Evolutionary conservation across 2,329 filamentous ascomycete genomes (phyloP), one percentile per base, ranked within the genome.

Genomic region (Aspergillus japonicus): DNA sequence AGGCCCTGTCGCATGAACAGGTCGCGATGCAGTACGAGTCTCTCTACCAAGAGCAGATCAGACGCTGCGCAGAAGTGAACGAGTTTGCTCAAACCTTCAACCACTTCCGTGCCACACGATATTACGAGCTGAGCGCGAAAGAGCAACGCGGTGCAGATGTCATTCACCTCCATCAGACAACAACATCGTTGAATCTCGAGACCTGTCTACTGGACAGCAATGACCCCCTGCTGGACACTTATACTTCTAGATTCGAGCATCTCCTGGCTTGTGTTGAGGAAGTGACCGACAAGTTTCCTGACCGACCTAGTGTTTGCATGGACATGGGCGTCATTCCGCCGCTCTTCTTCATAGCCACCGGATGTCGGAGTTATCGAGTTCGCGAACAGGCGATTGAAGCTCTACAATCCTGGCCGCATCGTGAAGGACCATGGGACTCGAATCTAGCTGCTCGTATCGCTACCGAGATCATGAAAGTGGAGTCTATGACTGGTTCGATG

Each of bases 401-500:
- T 16, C 62, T 77, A 31, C 62, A 65, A 7, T 44, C 50, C 14
- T 68, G 68, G 60, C 71, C 69, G 10, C 74, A 75, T 57, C 71
- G 69, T 49, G 75, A 76, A 58, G 73, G 73, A 10, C 64, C 70
- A 5, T 75, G 71, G 72, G 71, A 76, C 57, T 75, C 74, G 4
- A 70, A 69, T 7, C 59, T 72, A 14, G 64, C 71, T 56, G 72
- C 66, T n/a, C 61, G 69, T 6, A 62, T 75, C 39, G 69, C 66
- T 3, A 59, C 59, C 23, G 64, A 70, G 52, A 58, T 68, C 7
- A 63, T 73, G 10, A 58, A 59, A 12, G 44, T 70, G n/a, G 69
- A 75, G 54, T 21, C 31, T 23, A n/a, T 29, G 35, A 21, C 39
- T 14, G 11, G 44, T 8, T 31, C n/a, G 10, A 7, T 5, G 21